phyloP scores from a whole-genome alignment of 768 basidiomycete species.

The Dioszegia hungarica region DNA sequence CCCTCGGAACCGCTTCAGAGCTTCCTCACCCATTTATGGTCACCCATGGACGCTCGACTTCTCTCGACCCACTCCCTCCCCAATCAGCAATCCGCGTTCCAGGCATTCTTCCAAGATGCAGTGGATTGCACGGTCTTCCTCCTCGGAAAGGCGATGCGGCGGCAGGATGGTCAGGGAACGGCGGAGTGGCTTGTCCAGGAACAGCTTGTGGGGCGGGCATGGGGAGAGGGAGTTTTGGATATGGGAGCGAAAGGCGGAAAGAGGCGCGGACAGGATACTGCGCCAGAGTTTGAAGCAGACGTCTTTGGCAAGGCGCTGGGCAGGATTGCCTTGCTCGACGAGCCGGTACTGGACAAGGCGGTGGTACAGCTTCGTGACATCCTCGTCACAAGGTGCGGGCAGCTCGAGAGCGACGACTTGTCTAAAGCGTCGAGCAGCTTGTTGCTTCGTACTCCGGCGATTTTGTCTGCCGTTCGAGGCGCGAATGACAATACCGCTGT shows the following conservation, averaged over 20 bases:
- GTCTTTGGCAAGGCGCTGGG: constrained; percentile 29
- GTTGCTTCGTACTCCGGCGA: not conserved
- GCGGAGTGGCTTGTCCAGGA: constrained; percentile 49
- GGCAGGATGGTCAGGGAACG: constrained; percentile 43
- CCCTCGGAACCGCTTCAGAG: constrained; percentile 50
- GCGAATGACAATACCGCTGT: too few relatives aligned
- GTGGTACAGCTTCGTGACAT: constrained; percentile 4
- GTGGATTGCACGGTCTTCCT: constrained; percentile 68
- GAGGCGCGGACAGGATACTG: constrained; percentile 13
- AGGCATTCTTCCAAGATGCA: constrained; percentile 63
- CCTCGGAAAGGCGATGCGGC: constrained; percentile 35
- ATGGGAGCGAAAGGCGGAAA: constrained; percentile 28
- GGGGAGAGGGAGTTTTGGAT: constrained; percentile 44
- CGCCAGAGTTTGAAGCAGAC: constrained; percentile 27
- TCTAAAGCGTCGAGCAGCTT: not conserved
- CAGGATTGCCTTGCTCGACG: constrained; percentile 10
- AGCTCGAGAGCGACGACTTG: not conserved
- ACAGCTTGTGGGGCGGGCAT: constrained; percentile 49
- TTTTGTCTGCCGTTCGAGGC: not conserved
- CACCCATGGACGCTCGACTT: constrained; percentile 66
- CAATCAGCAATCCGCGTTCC: constrained; percentile 53
- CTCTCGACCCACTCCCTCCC: constrained; percentile 58
- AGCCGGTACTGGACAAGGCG: not conserved
- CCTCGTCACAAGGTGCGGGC: constrained; percentile 9
- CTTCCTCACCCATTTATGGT: constrained; percentile 76